Conservation (phyloP, 306 rosid species). For the Malus orientalis region DNA sequence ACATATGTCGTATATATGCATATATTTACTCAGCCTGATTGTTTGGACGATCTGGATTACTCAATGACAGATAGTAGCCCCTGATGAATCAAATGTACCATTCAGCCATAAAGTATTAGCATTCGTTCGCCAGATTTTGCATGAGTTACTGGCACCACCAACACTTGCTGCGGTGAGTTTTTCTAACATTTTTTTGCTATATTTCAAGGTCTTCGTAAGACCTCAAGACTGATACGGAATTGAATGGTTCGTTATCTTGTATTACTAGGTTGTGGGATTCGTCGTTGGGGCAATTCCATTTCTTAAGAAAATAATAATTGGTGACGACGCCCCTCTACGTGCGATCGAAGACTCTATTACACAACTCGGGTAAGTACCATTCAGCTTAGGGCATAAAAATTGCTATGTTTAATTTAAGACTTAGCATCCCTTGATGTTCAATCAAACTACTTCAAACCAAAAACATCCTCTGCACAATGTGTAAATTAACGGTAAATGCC, state of each 20-base stretch:
- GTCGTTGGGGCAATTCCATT: conserved; percentile 56
- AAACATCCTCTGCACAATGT: neutral
- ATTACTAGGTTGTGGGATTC: conserved; percentile 67
- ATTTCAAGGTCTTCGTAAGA: neutral
- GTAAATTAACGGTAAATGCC: conserved; percentile 8
- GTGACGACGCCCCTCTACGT: conserved; percentile 58
- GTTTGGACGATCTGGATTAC: conserved; percentile 1
- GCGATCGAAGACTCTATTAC: conserved; percentile 57
- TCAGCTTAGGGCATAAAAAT: neutral
- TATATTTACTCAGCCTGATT: neutral
- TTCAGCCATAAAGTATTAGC: conserved; percentile 24
- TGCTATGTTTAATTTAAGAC: neutral
- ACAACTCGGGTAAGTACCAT: conserved; percentile 55
- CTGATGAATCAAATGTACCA: conserved; percentile 26
- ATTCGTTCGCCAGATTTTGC: conserved; percentile 20
- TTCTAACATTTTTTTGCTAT: neutral
- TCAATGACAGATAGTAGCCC: conserved; percentile 27
- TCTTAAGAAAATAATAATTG: conserved; percentile 53
- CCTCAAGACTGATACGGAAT: neutral
- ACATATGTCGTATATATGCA: neutral
- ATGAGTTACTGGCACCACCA: conserved; percentile 76
- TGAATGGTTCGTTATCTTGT: neutral
- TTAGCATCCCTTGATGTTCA: neutral
- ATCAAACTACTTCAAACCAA: neutral
- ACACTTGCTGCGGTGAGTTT: conserved; percentile 66